These are phyloP conservation scores for Guadua angustifolia DNA, from an alignment of 176 grass and related monocot genomes.

Conservation along the genomic window DNA sequence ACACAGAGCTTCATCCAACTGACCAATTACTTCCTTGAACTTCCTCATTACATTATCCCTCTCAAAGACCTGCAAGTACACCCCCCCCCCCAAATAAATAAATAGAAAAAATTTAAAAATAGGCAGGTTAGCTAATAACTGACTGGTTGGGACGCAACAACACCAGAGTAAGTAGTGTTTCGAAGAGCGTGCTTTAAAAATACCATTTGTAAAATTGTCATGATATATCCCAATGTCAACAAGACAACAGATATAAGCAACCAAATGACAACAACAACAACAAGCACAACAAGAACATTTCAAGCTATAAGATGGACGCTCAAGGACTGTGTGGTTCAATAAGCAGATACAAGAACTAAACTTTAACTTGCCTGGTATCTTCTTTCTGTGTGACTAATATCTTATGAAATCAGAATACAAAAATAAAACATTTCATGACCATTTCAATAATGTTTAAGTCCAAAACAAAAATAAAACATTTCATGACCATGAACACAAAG, in stretches of 20 bases:
- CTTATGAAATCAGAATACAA: not conserved
- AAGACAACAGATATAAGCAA: not conserved
- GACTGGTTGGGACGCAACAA: not conserved
- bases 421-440: not conserved
- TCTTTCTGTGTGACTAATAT: not conserved
- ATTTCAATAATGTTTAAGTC: slow-evolving; percentile 9
- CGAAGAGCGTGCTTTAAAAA: slow-evolving; percentile 31
- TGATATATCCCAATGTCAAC: not conserved
- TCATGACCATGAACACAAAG: not conserved
- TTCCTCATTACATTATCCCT: slow-evolving; percentile 61
- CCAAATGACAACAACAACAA: slow-evolving; percentile 12
- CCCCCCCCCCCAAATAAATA: no score
- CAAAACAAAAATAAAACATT: slow-evolving; percentile 13
- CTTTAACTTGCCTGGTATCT: slow-evolving; percentile 3
- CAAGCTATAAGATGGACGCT: slow-evolving; percentile 13
- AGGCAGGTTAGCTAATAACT: slow-evolving; percentile 7
- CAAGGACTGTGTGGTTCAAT: not conserved
- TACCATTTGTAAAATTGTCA: slow-evolving; percentile 13
- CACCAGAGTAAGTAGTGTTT: not conserved
- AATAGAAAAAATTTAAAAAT: no score
- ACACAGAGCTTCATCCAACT: slow-evolving; percentile 67
- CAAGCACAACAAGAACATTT: not conserved
- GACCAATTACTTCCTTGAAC: slow-evolving; percentile 59
- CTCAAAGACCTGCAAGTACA: slow-evolving; percentile 64
- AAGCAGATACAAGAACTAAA: slow-evolving; percentile 22